Evolutionary conservation across 805 yeast species (phyloP), one percentile per base, ranked within the genome.

Genomic region (Scheffersomyces coipomensis): DNA sequence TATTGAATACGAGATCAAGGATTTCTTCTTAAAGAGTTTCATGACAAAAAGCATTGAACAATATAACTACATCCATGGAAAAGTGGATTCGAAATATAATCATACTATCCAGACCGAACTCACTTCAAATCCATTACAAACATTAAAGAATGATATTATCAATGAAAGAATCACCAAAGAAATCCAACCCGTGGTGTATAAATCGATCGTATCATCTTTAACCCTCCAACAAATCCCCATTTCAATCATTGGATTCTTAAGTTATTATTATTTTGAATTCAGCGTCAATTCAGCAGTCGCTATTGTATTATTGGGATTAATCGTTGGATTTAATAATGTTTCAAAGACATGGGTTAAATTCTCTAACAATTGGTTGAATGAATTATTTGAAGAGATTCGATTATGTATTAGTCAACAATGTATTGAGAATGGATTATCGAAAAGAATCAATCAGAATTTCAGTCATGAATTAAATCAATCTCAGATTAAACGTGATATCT

Each of bases 1-100:
- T 44, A 67, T 69, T 17, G 73, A 67, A 47, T 69, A 69, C 41
- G 63, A 59, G 27, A 44, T 69, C 32, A 69, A 69, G 40, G 75
- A 69, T 40, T 66, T 42, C 47, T 61, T 69, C 42, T 53, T 42
- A 32, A 34, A 46, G 7, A 48, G 57, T 25, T 69, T 69, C 49
- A 66, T 69, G 73, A 51, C 45, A 37, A 44, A 55, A 19, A 66
- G 73, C 40, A 65, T 68, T 27, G 73, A 67, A 37, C 48, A 53
- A 23, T 69, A 62, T 42, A 66, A 62, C 42, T 66, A 54, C 40
- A 41, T 58, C 8, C 50, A 68, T 41, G 75, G 75, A n/a, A 60
- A 59, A 35, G 58, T 68, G 6, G 57, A 54, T 11, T 55, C 60
- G 9, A 46, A 57, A 17, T 41, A 54, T 4, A 36, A 46, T 9